Base-by-base conservation (phyloP, 768 basidiomycete species). In the Pleurotus tuber-regium region DNA sequence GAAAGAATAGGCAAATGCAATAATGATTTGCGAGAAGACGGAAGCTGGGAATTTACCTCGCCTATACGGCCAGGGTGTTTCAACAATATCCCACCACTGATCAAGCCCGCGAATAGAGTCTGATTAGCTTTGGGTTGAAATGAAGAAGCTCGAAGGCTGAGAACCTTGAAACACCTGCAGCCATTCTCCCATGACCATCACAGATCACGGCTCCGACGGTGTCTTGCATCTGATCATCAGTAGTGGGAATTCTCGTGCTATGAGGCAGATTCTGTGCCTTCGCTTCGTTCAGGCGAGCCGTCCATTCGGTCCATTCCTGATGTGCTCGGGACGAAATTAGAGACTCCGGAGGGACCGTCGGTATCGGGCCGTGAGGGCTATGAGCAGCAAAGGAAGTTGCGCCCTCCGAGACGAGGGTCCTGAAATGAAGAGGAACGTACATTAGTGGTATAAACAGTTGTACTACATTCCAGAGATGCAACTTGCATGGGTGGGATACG, bases 171-270 rank as follows among this genome's bases (percentile, higher is more conserved):
- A 89, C 87, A 2, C 88, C 88, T n/a, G 86, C 82, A 10, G 84
- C 82, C 48, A 83, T 59, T 12, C 73, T 70, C 3, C 69, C 75
- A 24, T 59, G 53, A 1, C 61, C 58, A 56, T 77, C 73, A 66
- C 77, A 81, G 11, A 72, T 82, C 29, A 89, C 73, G n/a, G 88
- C 89, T 12, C 90, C 90, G 4, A 92, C 90, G 0, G 90, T 92
- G 62, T 92, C 90, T 60, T 90, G 86, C 49, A 82, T 71, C 54
- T 68, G 69, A 28, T 42, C 26, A 26, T 29, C 21, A 16, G 55
- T 52, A 14, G 31, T 18, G 31, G 31, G n/a, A 26, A 21, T 19
- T 5, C 18, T 21, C 29, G 29, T 19, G n/a, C 30, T 30, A 24
- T 19, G 12, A 12, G 36, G 50, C 10, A 36, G 31, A n/a, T 35